Base-by-base conservation (phyloP, 805 yeast genomes). In the Yamadazyma philogaea region DNA sequence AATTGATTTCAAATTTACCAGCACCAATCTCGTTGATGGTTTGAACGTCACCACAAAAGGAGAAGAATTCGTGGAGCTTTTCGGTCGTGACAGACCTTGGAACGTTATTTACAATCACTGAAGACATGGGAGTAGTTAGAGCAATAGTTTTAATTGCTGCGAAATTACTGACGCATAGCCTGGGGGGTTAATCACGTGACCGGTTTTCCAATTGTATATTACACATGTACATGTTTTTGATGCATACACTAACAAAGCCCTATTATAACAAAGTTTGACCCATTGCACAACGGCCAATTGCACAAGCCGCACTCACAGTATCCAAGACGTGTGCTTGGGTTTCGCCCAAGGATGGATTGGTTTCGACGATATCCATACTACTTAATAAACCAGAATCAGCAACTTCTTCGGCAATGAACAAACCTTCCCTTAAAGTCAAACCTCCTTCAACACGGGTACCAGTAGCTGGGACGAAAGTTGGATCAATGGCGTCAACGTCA, bases 371-470 rank as follows among this genome's bases (percentile, higher is more conserved):
- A 61, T 91, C 99, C 64, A 91, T 70, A 10, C 95, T 93, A 8
- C 82, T 82, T 48, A 91, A 76, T 51, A 81, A 78, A n/a, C 96
- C 96, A 20, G 95, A 79, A 56, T 81, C 87, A 7, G 96, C 96
- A 26, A 90, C 72, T 51, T 91, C 93, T 68, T 91, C 99, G 47
- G 90, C 93, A 41, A 91, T 66, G 60, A 84, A 91, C 61, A 93
- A 75, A 38, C 96, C 97, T 67, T 91, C 99, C 68, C 99, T 79
- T 64, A 91, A 75, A 7, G 96, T 83, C 50, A 91, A 72, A 3
- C 99, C 99, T 50, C 98, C 98, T 62, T 96, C 82, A 12, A 91
- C 99, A 33, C 97, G 91, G 1, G 99, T 93, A 42, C 99, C 99
- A 1, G 99, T 91, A 30, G 97, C 96, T 15, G 96, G 97, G 11